A percentile compares a stretch with the other conserved stretches of the same genome.
phyloP scores from a whole-genome alignment of 345 rosid genomes.

The Eucalyptus microcorys region DNA sequence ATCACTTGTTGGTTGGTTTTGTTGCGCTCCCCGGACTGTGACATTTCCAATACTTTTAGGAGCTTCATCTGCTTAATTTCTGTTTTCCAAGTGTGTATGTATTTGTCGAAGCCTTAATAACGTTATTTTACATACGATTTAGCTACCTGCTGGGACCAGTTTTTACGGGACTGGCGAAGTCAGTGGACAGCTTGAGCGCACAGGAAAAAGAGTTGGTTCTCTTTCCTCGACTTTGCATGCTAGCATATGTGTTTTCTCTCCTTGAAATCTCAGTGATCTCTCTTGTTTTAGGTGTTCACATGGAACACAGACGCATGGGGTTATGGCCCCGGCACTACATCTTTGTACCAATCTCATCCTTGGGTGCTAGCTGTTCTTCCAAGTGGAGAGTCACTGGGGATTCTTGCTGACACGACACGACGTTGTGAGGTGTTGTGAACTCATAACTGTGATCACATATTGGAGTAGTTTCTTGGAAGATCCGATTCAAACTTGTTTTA shows the following conservation, averaged over 20 bases:
- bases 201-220: slow-evolving; percentile 68
- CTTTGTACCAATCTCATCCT: slow-evolving; percentile 94
- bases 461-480: not conserved
- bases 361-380: slow-evolving; percentile 90
- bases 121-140: not conserved
- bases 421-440: slow-evolving; percentile 63
- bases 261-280: not conserved
- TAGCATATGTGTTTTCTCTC: not conserved
- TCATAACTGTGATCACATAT: not conserved
- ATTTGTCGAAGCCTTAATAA: not conserved
- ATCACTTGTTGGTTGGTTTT: not conserved
- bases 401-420: slow-evolving; percentile 83
- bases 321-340: slow-evolving; percentile 74
- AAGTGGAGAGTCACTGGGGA: slow-evolving; percentile 71
- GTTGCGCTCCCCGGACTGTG: not conserved
- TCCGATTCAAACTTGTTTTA: not conserved
- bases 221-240: not conserved
- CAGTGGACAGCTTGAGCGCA: slow-evolving; percentile 88
- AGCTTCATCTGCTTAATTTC: not conserved
- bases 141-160: slow-evolving; percentile 77
- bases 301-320: slow-evolving; percentile 95
- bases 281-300: slow-evolving; percentile 52
- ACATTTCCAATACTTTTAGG: not conserved
- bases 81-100: not conserved
- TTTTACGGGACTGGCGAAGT: slow-evolving; percentile 97